Conservation (phyloP, 768 basidiomycete species). For the Solioccasus polychromus region DNA sequence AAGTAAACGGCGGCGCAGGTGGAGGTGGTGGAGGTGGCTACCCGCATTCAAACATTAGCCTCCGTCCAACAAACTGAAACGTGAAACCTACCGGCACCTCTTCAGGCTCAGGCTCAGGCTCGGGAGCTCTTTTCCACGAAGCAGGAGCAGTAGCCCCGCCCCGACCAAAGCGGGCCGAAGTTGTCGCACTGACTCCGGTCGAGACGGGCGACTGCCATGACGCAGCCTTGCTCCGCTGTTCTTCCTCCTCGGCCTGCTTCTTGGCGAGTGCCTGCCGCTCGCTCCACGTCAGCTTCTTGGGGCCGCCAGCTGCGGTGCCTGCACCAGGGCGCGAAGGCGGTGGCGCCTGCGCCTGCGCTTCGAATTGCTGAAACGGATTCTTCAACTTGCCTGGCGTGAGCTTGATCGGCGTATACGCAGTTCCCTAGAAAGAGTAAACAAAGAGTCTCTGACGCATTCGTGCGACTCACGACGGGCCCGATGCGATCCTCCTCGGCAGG, state of each 20-base stretch:
- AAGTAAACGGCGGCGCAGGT: no score
- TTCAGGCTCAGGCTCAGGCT: constrained; percentile 28
- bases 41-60: no score
- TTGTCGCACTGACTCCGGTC: constrained; percentile 32
- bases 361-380: constrained; percentile 73
- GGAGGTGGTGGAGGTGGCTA: no score
- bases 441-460: background rate
- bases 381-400: constrained; percentile 85
- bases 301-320: constrained; percentile 28
- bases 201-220: constrained; percentile 41
- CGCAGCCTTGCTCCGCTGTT: constrained; percentile 57
- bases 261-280: constrained; percentile 91
- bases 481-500: constrained; percentile 81
- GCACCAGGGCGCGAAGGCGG: constrained; percentile 23
- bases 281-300: constrained; percentile 90
- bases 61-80: no score
- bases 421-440: constrained; percentile 43
- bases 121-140: constrained; percentile 22
- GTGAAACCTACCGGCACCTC: constrained; percentile 8
- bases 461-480: constrained; percentile 55
- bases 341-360: constrained; percentile 41
- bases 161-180: constrained; percentile 39
- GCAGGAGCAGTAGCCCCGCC: constrained; percentile 24
- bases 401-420: constrained; percentile 84
- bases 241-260: constrained; percentile 80